Evolutionary conservation across 345 rosid genomes (phyloP).

Genomic region (Melaleuca quinquenervia): DNA sequence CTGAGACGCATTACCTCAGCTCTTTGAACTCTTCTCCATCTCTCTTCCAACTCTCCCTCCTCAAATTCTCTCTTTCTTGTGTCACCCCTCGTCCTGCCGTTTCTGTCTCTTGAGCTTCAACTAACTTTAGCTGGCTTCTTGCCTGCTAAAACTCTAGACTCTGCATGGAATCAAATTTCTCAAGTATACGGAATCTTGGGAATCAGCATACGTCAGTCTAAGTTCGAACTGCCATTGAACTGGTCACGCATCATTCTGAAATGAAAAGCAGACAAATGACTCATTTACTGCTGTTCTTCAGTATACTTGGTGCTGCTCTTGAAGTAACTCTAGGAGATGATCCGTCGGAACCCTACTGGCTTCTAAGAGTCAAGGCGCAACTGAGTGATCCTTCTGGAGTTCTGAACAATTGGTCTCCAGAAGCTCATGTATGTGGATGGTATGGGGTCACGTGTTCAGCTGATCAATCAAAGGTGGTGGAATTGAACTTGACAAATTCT

Average conservation of each 20-base stretch:
- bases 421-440: slow-evolving; percentile 48
- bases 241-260: background rate
- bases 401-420: slow-evolving; percentile 47
- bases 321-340: slow-evolving; percentile 13
- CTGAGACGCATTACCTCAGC: background rate
- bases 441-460: slow-evolving; percentile 54
- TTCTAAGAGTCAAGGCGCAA: slow-evolving; percentile 40
- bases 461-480: slow-evolving; percentile 27
- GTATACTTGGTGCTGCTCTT: slow-evolving; percentile 7
- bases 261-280: slow-evolving; percentile 20
- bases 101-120: background rate
- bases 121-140: background rate
- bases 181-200: background rate
- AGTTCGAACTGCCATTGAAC: background rate
- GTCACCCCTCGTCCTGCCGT: background rate
- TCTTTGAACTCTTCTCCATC: background rate
- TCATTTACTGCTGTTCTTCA: slow-evolving; percentile 14
- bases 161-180: slow-evolving; percentile 5
- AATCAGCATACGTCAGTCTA: background rate
- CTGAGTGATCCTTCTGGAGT: slow-evolving; percentile 35
- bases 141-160: background rate
- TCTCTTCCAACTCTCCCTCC: background rate
- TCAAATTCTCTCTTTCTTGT: background rate
- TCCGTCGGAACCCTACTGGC: slow-evolving; percentile 32
- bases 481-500: slow-evolving; percentile 52